Base-by-base conservation (phyloP, 2,329 filamentous ascomycete genomes). In the Phialocephala subalpina region DNA sequence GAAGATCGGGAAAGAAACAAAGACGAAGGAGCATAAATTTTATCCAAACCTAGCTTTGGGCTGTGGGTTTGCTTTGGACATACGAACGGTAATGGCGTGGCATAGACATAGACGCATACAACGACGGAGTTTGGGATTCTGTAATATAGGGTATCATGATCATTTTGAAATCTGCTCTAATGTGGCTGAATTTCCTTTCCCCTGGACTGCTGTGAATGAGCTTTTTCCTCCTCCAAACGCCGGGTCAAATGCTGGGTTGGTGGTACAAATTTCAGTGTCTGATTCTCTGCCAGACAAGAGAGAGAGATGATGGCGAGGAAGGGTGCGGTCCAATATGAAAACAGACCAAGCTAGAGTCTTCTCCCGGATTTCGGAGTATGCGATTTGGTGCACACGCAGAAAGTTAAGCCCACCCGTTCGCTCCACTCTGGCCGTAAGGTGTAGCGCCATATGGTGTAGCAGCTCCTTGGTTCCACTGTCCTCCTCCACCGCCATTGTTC, bases 391-490 rank as follows among this genome's bases (percentile, higher is more conserved):
- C 9, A 2, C 2, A n/a, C 3, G 14, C 22, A 12, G 45, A 38
- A 25, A 22, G 33, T 63, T 66, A 73, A 58, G 68, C 65, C 74
- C 74, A 76, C 42, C 72, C 74, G 56, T 69, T 72, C 7, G 62
- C 62, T 47, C 71, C 71, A 62, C 71, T 74, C 65, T 80, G 79
- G n/a, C 87, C 87, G 73, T 90, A 90, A 11, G 87, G 86, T 12
- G 87, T 89, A 33, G 85, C 85, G 47, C 86, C 86, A 73, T 86
- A 88, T 6, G 86, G 85, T 25, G 86, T 88, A 61, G 83, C 80
- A 35, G 80, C 80, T 9, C 81, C 86, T 40, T 83, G 87, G 20
- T 90, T 90, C 87, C 92, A 94, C 20, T 87, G 82, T 74, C 86
- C 91, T 67, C 86, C 82, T 29, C 27, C 27, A 25, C 81, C 84